These are phyloP conservation scores for Eucalyptus victrix DNA, from an alignment of 345 rosid genomes.

Conservation along the genomic window DNA sequence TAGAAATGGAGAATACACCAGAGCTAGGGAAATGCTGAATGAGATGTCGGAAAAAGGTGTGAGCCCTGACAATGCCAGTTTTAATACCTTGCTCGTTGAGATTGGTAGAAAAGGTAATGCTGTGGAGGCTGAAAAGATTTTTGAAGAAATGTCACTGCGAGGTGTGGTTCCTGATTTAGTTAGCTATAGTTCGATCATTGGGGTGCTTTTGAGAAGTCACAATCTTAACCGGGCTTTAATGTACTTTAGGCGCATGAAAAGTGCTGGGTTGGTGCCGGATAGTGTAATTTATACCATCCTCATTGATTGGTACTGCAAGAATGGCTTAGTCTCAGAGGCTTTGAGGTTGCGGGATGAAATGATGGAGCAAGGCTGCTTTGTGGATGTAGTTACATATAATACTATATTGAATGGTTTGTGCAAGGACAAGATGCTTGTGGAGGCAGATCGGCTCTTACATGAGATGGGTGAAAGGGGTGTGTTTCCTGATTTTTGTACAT, in stretches of 20 bases:
- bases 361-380: constrained; percentile 48
- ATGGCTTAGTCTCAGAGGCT: constrained; percentile 43
- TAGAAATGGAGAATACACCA: constrained; percentile 28
- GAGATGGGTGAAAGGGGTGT: constrained; percentile 60
- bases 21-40: constrained; percentile 47
- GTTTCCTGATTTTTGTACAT: constrained; percentile 60
- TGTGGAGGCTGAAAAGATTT: constrained; percentile 36
- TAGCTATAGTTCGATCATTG: constrained; percentile 38
- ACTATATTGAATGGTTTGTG: constrained; percentile 67
- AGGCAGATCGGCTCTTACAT: constrained; percentile 49
- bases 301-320: constrained; percentile 62
- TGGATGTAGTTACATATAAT: constrained; percentile 78
- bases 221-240: constrained; percentile 23
- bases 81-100: constrained; percentile 59
- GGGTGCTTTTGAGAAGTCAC: constrained; percentile 12
- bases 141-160: constrained; percentile 30
- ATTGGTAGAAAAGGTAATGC: constrained; percentile 44
- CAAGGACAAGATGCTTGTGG: constrained; percentile 48
- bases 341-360: constrained; percentile 57
- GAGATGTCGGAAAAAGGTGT: constrained; percentile 50
- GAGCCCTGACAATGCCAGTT: constrained; percentile 55
- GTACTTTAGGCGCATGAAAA: constrained; percentile 41
- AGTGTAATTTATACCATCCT: constrained; percentile 64
- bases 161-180: constrained; percentile 56
- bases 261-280: constrained; percentile 47